Percentiles rank a stretch among this genome's conserved stretches.
These are phyloP conservation scores for Stagonosporopsis tanaceti DNA, from an alignment of 2,329 filamentous ascomycete genomes.

Conservation along the genomic window DNA sequence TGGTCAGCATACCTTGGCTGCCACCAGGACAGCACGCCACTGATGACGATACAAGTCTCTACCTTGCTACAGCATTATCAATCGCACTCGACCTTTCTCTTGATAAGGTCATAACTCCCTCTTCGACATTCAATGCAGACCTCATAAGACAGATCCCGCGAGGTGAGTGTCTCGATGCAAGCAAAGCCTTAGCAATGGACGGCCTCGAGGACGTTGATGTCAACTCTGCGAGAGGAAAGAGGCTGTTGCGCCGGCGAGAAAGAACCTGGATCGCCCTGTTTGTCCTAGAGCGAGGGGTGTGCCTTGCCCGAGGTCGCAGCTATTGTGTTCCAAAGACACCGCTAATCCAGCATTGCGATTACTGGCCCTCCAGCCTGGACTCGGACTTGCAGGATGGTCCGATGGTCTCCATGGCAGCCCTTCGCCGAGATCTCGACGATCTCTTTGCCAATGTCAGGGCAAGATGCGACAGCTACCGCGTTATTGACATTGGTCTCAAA, in stretches of 20 bases:
- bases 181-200: slow-evolving; percentile 71
- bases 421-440: slow-evolving; percentile 70
- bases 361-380: slow-evolving; percentile 70
- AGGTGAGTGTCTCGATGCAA: slow-evolving; percentile 73
- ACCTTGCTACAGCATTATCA: slow-evolving; percentile 73
- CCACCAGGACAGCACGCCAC: slow-evolving; percentile 70
- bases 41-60: slow-evolving; percentile 76
- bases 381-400: slow-evolving; percentile 74
- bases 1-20: slow-evolving; percentile 81
- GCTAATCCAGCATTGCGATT: slow-evolving; percentile 71
- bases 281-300: slow-evolving; percentile 76
- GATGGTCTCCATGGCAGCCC: slow-evolving; percentile 74
- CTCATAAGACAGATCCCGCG: slow-evolving; percentile 62
- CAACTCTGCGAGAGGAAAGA: slow-evolving; percentile 65
- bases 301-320: slow-evolving; percentile 71
- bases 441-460: slow-evolving; percentile 66
- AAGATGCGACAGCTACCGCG: slow-evolving; percentile 66
- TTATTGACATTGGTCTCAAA: slow-evolving; percentile 59
- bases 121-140: slow-evolving; percentile 57
- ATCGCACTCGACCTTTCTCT: slow-evolving; percentile 74
- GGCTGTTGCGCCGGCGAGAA: slow-evolving; percentile 71
- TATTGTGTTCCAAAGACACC: slow-evolving; percentile 74
- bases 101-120: slow-evolving; percentile 72
- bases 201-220: slow-evolving; percentile 71
- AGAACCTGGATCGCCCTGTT: slow-evolving; percentile 76